Evolutionary conservation across 805 yeast species (phyloP), one percentile per base, ranked within the genome.

Genomic region (Scheffersomyces amazonensis): DNA sequence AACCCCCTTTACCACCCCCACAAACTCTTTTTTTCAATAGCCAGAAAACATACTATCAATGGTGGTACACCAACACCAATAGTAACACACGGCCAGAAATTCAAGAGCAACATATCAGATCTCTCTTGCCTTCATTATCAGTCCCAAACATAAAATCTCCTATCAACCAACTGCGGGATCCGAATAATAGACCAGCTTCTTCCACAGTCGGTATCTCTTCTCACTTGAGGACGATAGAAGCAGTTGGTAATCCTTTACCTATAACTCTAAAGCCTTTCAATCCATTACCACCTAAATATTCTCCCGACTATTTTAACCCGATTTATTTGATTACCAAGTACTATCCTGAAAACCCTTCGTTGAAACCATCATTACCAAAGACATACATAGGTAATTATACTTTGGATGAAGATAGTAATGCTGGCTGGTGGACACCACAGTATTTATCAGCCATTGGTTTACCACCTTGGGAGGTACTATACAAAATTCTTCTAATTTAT

Each of bases 1-100:
- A 24, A 25, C 31, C 34, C 6, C 39, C 36, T 11, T 24, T 23
- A 1, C 42, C 37, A 13, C 40, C 31, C 9, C 28, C 32, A 17
- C 30, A 16, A 9, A 37, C 28, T 31, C 28, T 20, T 27, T 12
- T 8, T 23, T 12, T 9, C 5, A 9, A 23, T 23, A 9, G n/a
- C 12, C 27, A 23, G n/a, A 10, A 23, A 9, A 7, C 27, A 9
- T 23, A 23, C n/a, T 23, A 23, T 23, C 27, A 23, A 23, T 23
- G 27, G 27, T 7, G 30, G 12, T 13, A 27, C 17, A 27, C 16
- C n/a, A 27, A 8, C 17, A n/a, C 30, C 17, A 13, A 10, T 15
- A 6, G 10, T 24, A 8, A 11, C 10, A 4, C 30, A 7, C 22
- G 22, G 9, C 22, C 22, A 20, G 22, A 6, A 6, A 6, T 7